phyloP scores from a whole-genome alignment of 768 basidiomycete genomes.

The Holtermannia corniformis region DNA sequence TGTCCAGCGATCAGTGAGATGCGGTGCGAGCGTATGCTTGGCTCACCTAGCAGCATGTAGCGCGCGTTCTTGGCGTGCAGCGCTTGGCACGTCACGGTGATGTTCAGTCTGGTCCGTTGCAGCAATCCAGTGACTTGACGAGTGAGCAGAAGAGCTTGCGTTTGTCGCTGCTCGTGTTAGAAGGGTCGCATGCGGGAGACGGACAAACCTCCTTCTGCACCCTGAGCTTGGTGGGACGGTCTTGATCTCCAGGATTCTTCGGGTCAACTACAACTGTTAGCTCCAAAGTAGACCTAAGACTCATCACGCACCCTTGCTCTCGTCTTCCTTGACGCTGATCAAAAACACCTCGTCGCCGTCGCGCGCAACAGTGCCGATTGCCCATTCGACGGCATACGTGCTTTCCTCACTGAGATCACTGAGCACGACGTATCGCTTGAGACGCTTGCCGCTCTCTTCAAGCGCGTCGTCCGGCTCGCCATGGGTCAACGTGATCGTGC shows the following conservation, averaged over 20 bases:
- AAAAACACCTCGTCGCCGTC: slow-evolving; percentile 89
- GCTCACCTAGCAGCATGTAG: slow-evolving; percentile 71
- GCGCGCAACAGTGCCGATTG: slow-evolving; percentile 85
- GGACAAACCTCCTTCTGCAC: slow-evolving; percentile 77
- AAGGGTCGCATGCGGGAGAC: no score
- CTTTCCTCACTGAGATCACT: slow-evolving; percentile 93
- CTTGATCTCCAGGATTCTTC: slow-evolving; percentile 49
- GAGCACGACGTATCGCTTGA: slow-evolving; percentile 70
- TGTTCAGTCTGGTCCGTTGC: slow-evolving; percentile 80
- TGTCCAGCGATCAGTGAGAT: slow-evolving; percentile 2
- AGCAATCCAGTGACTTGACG: slow-evolving; percentile 82
- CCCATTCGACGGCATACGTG: slow-evolving; percentile 94
- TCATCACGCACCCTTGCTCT: slow-evolving; percentile 60
- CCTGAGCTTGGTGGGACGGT: slow-evolving; percentile 67
- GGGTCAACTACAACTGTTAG: slow-evolving; percentile 50
- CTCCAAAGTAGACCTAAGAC: neutral
- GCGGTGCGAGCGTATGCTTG: neutral
- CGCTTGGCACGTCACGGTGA: slow-evolving; percentile 81
- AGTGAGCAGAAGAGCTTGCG: slow-evolving; percentile 72
- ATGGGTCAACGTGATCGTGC: slow-evolving; percentile 78
- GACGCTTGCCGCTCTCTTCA: slow-evolving; percentile 50
- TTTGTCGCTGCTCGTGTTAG: slow-evolving; percentile 58
- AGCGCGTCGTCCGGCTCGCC: slow-evolving; percentile 60
- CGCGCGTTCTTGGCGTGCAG: slow-evolving; percentile 94
- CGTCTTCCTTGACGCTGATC: slow-evolving; percentile 86